Percentiles rank a stretch among this genome's conserved stretches.
Conservation (phyloP, 139 green algal species). For the Chlorella sp. region DNA sequence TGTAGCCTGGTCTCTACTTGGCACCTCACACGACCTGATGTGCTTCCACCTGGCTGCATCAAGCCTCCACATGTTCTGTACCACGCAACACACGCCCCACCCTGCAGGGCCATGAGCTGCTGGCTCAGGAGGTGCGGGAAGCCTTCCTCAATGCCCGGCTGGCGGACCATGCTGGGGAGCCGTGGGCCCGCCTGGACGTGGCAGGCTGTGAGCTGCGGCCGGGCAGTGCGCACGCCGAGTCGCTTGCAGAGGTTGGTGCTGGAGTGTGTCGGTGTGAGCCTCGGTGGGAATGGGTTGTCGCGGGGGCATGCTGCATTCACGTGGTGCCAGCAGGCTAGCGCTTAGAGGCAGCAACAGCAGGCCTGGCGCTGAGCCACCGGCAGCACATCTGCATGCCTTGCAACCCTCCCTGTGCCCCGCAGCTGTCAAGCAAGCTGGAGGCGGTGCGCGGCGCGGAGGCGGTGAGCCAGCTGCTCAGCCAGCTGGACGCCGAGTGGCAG, state of each 20-base stretch:
- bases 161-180: constrained; percentile 30
- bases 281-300: too few species aligned
- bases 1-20: too few species aligned
- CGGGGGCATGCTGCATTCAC: too few species aligned
- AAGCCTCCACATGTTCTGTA: too few species aligned
- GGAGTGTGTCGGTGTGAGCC: too few species aligned
- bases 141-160: constrained; percentile 43
- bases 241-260: constrained; percentile 3
- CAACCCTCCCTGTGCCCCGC: background rate
- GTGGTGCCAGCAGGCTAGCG: too few species aligned
- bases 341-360: constrained; percentile 6
- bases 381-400: background rate
- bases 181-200: constrained; percentile 45
- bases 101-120: background rate
- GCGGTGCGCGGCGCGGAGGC: background rate
- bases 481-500: constrained; percentile 48
- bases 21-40: too few species aligned
- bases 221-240: background rate
- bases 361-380: background rate
- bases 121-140: constrained; percentile 41
- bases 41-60: too few species aligned
- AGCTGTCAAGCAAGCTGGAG: background rate
- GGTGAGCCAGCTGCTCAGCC: constrained; percentile 5
- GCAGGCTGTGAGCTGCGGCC: constrained; percentile 33
- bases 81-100: too few species aligned